Evolutionary conservation across 139 green algal genomes (phyloP).

Genomic region (Micromonas pusilla): DNA sequence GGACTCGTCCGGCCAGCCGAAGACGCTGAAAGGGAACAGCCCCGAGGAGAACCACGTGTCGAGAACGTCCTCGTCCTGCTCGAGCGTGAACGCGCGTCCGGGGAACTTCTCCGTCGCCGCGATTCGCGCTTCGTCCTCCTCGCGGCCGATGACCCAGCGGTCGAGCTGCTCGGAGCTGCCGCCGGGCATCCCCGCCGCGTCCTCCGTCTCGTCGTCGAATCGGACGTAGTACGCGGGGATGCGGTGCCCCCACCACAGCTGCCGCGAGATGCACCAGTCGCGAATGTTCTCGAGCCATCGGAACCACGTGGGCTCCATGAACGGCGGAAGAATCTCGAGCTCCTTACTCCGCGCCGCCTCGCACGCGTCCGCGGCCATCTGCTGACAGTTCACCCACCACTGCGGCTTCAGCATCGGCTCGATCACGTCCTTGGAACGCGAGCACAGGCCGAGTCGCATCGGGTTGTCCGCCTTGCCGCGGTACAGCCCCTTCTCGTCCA

Average conservation of each 20-base stretch:
- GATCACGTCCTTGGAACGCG: conserved; percentile 92
- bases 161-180: conserved; percentile 32
- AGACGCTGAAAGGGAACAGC: conserved; percentile 50
- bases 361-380: conserved; percentile 70
- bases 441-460: conserved; percentile 92
- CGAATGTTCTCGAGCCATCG: conserved; percentile 95
- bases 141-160: conserved; percentile 44
- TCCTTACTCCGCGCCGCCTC: conserved; percentile 64
- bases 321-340: conserved; percentile 84
- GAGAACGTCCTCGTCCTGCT: conserved; percentile 53
- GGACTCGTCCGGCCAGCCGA: conserved; percentile 49
- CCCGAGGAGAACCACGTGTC: conserved; percentile 59
- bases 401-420: conserved; percentile 93
- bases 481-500: conserved; percentile 56
- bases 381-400: conserved; percentile 73
- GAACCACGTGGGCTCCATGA: conserved; percentile 82
- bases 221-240: conserved; percentile 53
- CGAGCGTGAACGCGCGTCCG: conserved; percentile 24
- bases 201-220: conserved; percentile 29
- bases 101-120: conserved; percentile 35
- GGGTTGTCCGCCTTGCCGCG: conserved; percentile 74
- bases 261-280: conserved; percentile 82
- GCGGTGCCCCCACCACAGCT: conserved; percentile 59
- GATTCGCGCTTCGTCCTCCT: conserved; percentile 34
- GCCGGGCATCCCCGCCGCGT: conserved; percentile 20